These are phyloP conservation scores for Bacidia rubella DNA, from an alignment of 495 filamentous ascomycete species.

Conservation along the genomic window DNA sequence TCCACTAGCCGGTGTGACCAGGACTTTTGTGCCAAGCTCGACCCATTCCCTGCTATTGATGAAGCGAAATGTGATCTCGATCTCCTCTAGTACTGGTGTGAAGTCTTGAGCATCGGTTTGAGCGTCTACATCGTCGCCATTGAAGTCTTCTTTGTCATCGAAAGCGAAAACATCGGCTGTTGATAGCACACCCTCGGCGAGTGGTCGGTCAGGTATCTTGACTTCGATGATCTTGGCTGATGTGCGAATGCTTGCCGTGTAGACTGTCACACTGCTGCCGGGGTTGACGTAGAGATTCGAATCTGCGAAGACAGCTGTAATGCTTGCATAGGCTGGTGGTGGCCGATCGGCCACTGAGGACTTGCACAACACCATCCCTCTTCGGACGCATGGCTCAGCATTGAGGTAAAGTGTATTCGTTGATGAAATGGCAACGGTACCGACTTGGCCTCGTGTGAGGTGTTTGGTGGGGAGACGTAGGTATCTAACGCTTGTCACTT, in stretches of 20 bases:
- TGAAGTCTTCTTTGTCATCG: conserved; percentile 39
- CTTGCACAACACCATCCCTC: conserved; percentile 60
- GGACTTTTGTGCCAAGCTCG: conserved; percentile 61
- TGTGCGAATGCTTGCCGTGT: conserved; percentile 76
- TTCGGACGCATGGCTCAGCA: conserved; percentile 42
- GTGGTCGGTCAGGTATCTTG: conserved; percentile 26
- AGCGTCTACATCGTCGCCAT: conserved; percentile 25
- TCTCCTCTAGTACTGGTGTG: conserved; percentile 19
- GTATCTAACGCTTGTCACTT: conserved; percentile 74
- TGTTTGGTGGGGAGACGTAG: conserved; percentile 70
- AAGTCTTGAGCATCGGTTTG: conserved; percentile 14
- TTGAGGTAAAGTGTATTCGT: conserved; percentile 9
- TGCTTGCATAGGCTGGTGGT: conserved; percentile 34
- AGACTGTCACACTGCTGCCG: conserved; percentile 58
- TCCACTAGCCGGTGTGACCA: conserved; percentile 49
- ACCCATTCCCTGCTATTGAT: conserved; percentile 71
- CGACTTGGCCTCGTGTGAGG: conserved; percentile 70
- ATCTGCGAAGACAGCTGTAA: conserved; percentile 35
- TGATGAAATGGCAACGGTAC: conserved; percentile 67
- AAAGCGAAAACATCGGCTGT: conserved; percentile 48
- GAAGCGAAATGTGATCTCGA: conserved; percentile 64
- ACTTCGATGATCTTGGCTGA: conserved; percentile 55
- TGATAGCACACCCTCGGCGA: conserved; percentile 23
- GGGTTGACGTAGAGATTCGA: conserved; percentile 33
- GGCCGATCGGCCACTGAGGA: conserved; percentile 28